Percentiles rank a stretch among this genome's conserved stretches.
Conservation (phyloP, 2,329 filamentous ascomycete genomes). For the Calycina herbarum region DNA sequence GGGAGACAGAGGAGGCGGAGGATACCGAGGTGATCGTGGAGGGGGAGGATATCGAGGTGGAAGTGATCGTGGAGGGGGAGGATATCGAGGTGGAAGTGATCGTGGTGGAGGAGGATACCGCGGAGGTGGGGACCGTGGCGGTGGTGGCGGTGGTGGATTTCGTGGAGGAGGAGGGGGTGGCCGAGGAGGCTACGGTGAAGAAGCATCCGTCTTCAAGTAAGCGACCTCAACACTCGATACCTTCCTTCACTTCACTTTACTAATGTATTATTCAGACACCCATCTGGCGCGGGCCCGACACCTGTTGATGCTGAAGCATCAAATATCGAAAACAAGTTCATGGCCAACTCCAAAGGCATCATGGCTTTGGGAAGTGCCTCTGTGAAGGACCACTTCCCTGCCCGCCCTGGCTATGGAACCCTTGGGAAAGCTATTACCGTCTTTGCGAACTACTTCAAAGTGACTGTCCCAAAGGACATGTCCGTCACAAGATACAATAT, state of each 20-base stretch:
- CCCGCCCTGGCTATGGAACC: slow-evolving; percentile 36
- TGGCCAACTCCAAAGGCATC: slow-evolving; percentile 26
- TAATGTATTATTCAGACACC: slow-evolving; percentile 23
- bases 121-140: slow-evolving; percentile 31
- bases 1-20: slow-evolving; percentile 32
- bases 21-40: slow-evolving; percentile 33
- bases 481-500: slow-evolving; percentile 34
- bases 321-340: slow-evolving; percentile 36
- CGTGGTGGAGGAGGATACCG: slow-evolving; percentile 31
- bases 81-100: slow-evolving; percentile 35
- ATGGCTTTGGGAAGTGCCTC: slow-evolving; percentile 25
- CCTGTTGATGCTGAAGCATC: slow-evolving; percentile 31
- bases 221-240: slow-evolving; percentile 11
- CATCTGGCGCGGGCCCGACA: slow-evolving; percentile 23
- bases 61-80: slow-evolving; percentile 34
- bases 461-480: slow-evolving; percentile 26
- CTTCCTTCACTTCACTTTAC: slow-evolving; percentile 10
- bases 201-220: slow-evolving; percentile 28
- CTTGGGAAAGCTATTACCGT: slow-evolving; percentile 31
- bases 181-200: slow-evolving; percentile 6
- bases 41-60: slow-evolving; percentile 33
- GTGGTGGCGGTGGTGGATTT: slow-evolving; percentile 35
- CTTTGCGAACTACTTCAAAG: slow-evolving; percentile 37
- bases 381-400: slow-evolving; percentile 23
- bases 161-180: slow-evolving; percentile 30